Base-by-base conservation (phyloP, 306 rosid species). In the Medicago ruthenica region DNA sequence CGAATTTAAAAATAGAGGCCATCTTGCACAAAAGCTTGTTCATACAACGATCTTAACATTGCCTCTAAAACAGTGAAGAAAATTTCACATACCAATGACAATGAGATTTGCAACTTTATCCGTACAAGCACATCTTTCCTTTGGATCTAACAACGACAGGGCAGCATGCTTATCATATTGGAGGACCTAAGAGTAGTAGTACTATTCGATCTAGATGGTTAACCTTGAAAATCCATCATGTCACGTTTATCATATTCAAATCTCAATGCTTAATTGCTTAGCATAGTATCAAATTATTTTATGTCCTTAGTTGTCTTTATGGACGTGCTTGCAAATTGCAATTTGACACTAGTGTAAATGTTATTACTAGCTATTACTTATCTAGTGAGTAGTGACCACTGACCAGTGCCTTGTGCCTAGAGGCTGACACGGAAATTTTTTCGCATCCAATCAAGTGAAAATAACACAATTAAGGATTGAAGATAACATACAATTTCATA, bases 381-480 rank as follows among this genome's bases (percentile, higher is more conserved):
- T 27, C 1, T 27, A 27, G 31, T 27, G 31, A 27, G 31, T 53
- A 17, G 60, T 53, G 60, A 17, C 60, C 60, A 17, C 9, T 51
- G 13, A 50, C 57, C 55, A n/a, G 6, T 58, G n/a, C n/a, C n/a
- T n/a, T n/a, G n/a, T n/a, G n/a, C n/a, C n/a, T n/a, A n/a, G n/a
- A n/a, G n/a, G n/a, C n/a, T n/a, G n/a, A n/a, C n/a, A 59, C 40
- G 16, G 8, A n/a, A 2, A 22, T 22, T 58, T 12, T 12, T 6
- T 55, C 47, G 10, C 20, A 64, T 66, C 62, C 69, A 61, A 71
- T 66, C 67, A 71, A 79, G 22, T 9, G 44, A 73, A 57, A 61
- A 81, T 37, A 24, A 41, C 58, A 8, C 42, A 44, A 76, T 51
- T 71, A 21, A 58, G 40, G 20, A 15, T 61, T 61, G 67, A 78